phyloP scores from a whole-genome alignment of 495 filamentous ascomycete species.

The Aspergillus sclerotiicarbonarius region DNA sequence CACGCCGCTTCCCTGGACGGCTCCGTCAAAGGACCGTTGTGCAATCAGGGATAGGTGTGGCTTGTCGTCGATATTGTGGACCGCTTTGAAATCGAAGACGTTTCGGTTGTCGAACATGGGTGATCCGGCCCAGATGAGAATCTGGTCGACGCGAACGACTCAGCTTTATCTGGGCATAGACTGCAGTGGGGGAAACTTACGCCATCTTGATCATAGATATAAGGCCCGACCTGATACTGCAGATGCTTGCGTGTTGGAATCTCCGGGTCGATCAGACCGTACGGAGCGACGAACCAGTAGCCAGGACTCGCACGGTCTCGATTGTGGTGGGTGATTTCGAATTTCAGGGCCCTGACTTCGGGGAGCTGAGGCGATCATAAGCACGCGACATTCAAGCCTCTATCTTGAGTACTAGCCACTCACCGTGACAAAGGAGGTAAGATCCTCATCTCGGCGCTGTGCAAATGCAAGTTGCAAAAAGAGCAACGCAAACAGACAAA shows the following conservation, averaged over 20 bases:
- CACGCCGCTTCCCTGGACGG: conserved; percentile 29
- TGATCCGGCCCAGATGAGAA: conserved; percentile 24
- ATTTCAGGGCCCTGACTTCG: conserved; percentile 17
- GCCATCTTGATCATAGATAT: conserved; percentile 39
- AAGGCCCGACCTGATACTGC: conserved; percentile 36
- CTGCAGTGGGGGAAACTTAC: conserved; percentile 19
- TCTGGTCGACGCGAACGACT: conserved; percentile 5
- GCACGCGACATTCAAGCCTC: neutral
- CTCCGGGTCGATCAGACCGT: conserved; percentile 19
- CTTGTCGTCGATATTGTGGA: conserved; percentile 17
- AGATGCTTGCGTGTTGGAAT: conserved; percentile 20
- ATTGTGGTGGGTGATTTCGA: conserved; percentile 16
- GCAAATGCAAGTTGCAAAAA: neutral
- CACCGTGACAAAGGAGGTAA: neutral
- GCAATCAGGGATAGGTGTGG: conserved; percentile 43
- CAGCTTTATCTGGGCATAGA: neutral
- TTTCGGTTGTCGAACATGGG: conserved; percentile 32
- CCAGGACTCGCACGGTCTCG: conserved; percentile 19
- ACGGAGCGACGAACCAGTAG: conserved; percentile 30
- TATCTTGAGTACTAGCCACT: neutral
- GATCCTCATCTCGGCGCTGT: neutral
- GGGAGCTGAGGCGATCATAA: conserved; percentile 15
- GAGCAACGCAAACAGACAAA: neutral
- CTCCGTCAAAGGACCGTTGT: conserved; percentile 29
- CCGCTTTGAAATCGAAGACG: conserved; percentile 38